phyloP scores from a whole-genome alignment of 352 stramenopile species.

The Pythium pyrilobum region DNA sequence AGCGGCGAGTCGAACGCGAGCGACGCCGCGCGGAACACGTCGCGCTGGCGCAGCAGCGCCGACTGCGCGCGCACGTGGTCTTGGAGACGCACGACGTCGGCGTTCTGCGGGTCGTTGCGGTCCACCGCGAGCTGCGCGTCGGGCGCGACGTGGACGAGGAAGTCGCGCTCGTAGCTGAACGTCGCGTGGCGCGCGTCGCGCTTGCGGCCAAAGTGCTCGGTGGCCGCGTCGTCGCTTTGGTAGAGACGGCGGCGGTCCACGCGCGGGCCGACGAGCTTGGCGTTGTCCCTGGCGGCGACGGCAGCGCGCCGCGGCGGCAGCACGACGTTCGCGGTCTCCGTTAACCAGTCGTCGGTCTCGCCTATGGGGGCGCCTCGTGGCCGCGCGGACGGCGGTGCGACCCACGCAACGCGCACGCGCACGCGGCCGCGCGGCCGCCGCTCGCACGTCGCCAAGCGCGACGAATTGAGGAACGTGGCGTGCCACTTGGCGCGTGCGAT shows the following conservation, averaged over 20 bases:
- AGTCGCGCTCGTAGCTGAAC: constrained; percentile 60
- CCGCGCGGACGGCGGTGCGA: constrained; percentile 5
- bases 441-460: constrained; percentile 30
- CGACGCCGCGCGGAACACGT: constrained; percentile 38
- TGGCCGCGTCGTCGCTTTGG: not conserved
- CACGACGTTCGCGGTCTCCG: not conserved
- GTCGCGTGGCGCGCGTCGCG: constrained; percentile 17
- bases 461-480: constrained; percentile 49
- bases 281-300: constrained; percentile 2
- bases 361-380: too few species aligned
- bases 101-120: constrained; percentile 72
- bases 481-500: constrained; percentile 50
- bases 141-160: constrained; percentile 47
- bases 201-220: not conserved
- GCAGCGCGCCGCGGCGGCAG: constrained; percentile 6
- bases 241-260: constrained; percentile 6
- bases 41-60: constrained; percentile 21
- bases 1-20: constrained; percentile 10
- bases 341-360: not conserved
- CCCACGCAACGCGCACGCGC: constrained; percentile 37
- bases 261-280: constrained; percentile 19
- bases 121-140: constrained; percentile 37
- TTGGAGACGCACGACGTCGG: constrained; percentile 38
- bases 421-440: constrained; percentile 46
- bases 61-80: constrained; percentile 36